phyloP scores from a whole-genome alignment of 2,329 filamentous ascomycete genomes.

The Fusarium irregulare region DNA sequence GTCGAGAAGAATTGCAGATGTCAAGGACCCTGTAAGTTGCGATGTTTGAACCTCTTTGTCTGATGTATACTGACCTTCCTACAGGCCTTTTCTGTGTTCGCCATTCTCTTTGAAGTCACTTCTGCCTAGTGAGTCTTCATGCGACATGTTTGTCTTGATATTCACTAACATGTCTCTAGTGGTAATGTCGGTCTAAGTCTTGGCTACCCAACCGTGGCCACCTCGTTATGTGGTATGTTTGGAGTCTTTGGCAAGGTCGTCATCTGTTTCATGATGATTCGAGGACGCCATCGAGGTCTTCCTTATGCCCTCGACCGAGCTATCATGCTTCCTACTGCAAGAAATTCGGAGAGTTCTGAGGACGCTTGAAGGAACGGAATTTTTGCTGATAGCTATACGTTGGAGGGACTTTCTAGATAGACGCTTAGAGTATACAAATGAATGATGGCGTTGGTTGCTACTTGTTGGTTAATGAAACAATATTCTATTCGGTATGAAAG shows the following conservation, averaged over 20 bases:
- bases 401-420: neutral
- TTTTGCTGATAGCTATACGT: neutral
- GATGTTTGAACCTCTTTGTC: rapidly evolving
- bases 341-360: neutral
- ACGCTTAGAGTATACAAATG: no score
- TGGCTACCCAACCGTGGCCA: constrained; percentile 45
- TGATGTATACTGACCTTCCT: neutral
- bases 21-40: constrained; percentile 35
- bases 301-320: constrained; percentile 50
- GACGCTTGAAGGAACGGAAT: rapidly evolving
- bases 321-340: constrained; percentile 43
- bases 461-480: no score
- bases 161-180: constrained; percentile 13
- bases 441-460: no score
- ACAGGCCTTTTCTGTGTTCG: constrained; percentile 46
- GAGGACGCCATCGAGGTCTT: constrained; percentile 50
- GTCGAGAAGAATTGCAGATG: constrained; percentile 34
- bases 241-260: constrained; percentile 49
- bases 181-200: constrained; percentile 51
- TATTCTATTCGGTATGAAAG: no score
- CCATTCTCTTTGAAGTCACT: constrained; percentile 49
- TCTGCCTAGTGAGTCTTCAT: constrained; percentile 46
- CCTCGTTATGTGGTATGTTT: constrained; percentile 47
- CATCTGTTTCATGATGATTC: constrained; percentile 51
- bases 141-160: rapidly evolving